These are phyloP conservation scores for Eucalyptus pauciflora DNA, from an alignment of 345 rosid species.

Conservation along the genomic window DNA sequence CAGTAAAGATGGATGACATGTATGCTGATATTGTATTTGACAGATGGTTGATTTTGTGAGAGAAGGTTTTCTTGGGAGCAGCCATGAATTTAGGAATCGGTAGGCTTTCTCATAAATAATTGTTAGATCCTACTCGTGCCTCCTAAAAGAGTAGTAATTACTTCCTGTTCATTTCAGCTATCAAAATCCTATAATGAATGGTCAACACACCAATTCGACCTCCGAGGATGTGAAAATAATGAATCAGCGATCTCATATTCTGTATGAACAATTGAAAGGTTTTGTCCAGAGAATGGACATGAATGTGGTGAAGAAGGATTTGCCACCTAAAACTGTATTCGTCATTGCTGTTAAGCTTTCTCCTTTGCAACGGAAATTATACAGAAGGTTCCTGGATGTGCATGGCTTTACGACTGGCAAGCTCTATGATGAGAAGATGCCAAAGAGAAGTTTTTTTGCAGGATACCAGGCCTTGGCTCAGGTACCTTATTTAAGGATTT, in stretches of 20 bases:
- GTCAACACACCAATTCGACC: slow-evolving; percentile 97
- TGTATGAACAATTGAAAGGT: slow-evolving; percentile 94
- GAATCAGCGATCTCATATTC: slow-evolving; percentile 99
- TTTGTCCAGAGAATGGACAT: slow-evolving; percentile 99
- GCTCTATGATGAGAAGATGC: slow-evolving; percentile 51
- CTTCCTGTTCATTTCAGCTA: slow-evolving; percentile 45
- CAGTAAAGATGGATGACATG: not conserved
- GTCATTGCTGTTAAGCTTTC: slow-evolving; percentile 96
- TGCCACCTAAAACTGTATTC: slow-evolving; percentile 98
- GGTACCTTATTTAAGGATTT: slow-evolving; percentile 27
- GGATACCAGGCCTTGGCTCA: slow-evolving; percentile 99
- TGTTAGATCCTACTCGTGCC: not conserved
- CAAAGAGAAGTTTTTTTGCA: slow-evolving; percentile 81
- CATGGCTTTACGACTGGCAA: slow-evolving; percentile 68
- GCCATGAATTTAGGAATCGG: slow-evolving; percentile 98
- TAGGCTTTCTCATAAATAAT: slow-evolving; percentile 17
- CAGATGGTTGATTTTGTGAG: slow-evolving; percentile 99
- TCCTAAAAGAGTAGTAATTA: not conserved
- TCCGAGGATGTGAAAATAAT: slow-evolving; percentile 92
- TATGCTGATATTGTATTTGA: slow-evolving; percentile 3
- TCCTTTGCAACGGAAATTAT: slow-evolving; percentile 77
- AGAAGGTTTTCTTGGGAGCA: slow-evolving; percentile 99
- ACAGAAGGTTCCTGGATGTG: slow-evolving; percentile 87
- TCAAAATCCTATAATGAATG: slow-evolving; percentile 97
- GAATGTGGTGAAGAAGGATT: slow-evolving; percentile 92